phyloP scores from a whole-genome alignment of 2,329 filamentous ascomycete genomes.

The Cordyceps militaris region DNA sequence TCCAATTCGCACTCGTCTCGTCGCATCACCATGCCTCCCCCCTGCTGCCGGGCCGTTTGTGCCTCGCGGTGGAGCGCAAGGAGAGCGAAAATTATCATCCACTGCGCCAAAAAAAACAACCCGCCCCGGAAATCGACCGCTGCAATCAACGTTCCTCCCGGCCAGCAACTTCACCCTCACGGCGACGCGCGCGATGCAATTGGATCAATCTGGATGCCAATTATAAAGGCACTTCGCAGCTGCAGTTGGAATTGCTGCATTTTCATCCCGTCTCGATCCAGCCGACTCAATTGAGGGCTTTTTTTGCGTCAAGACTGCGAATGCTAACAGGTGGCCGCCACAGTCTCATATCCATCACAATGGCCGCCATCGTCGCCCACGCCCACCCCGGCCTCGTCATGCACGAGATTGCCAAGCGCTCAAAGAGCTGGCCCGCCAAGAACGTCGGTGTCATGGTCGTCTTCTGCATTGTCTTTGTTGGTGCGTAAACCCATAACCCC shows the following conservation, averaged over 20 bases:
- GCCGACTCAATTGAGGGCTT: background rate
- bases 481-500: conserved; percentile 21
- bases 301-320: background rate
- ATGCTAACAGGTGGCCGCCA: background rate
- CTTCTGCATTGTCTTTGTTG: conserved; percentile 36
- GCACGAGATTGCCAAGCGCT: conserved; percentile 33
- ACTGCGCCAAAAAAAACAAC: background rate
- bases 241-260: background rate
- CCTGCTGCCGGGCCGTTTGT: background rate
- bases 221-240: background rate
- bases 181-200: background rate
- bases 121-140: too few species aligned
- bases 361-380: conserved; percentile 35
- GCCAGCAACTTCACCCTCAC: background rate
- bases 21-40: background rate
- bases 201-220: background rate
- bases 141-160: background rate
- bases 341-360: conserved; percentile 25
- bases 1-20: background rate
- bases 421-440: conserved; percentile 31
- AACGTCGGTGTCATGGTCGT: conserved; percentile 37
- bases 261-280: background rate
- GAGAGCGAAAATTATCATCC: conserved; percentile 5
- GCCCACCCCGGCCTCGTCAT: conserved; percentile 31
- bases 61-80: background rate